Base-by-base conservation (phyloP, 495 filamentous ascomycete species). In the Venustampulla echinocandica region DNA sequence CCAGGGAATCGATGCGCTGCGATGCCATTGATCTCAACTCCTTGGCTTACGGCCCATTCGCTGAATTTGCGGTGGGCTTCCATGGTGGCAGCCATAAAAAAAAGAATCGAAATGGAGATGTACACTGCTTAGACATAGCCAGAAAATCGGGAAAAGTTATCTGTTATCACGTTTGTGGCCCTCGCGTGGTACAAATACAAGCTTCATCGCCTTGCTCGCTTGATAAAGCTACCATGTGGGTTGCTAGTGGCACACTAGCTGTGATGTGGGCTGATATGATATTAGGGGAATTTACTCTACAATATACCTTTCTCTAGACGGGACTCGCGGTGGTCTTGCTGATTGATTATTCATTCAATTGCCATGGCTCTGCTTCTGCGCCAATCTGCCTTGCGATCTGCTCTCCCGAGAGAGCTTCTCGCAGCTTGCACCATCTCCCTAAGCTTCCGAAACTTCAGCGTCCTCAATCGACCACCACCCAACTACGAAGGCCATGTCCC, bases 401-500 rank as follows among this genome's bases (percentile, higher is more conserved):
- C 17, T 35, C 39, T 59, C 17, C 56, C 56, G 14, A 48, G 43
- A 41, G 56, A 59, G 34, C 28, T 55, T 21, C 46, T 53, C 9
- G 42, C 45, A 32, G 30, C 52, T 3, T 59, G 56, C 32, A 37
- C 46, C 13, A 17, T 52, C 6, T 55, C 56, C 1, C 27, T 53
- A 4, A 53, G 40, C 42, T 23, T 38, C 14, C 54, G 73, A 33
- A 47, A 64, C 11, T 93, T 92, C 71, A 88, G 87, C 27, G 73
- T 82, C 46, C 76, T 90, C 52, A 81, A 82, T 62, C 83, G 90
- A 11, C 90, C 90, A 24, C 76, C 75, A 10, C 84, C 86, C 25
- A 85, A 82, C 53, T 98, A 98, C 72, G 80, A 85, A 0, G 85
- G 86, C 59, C 93, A 99, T 76, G 76, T 97, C 18, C 93, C 93